Evolutionary conservation across 2,329 filamentous ascomycete species (phyloP).

Genomic region (Stagonosporopsis vannaccii): DNA sequence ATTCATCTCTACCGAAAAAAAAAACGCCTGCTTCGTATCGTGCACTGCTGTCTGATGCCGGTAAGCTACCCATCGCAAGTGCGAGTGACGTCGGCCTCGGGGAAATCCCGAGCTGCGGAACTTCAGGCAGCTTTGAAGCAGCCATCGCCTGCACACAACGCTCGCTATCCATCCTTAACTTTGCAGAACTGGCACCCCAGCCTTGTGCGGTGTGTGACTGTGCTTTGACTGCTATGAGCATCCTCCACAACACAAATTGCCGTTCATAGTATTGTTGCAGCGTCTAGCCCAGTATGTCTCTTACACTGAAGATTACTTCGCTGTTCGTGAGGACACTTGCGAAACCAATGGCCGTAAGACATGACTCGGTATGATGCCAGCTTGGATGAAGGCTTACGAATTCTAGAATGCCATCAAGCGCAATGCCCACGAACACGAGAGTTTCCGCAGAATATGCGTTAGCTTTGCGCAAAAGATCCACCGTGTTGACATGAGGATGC

Average conservation of each 20-base stretch:
- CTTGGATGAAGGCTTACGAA: slow-evolving; percentile 3
- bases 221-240: slow-evolving; percentile 16
- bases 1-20: background rate
- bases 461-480: slow-evolving; percentile 70
- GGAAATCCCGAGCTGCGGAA: slow-evolving; percentile 27
- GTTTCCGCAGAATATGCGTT: slow-evolving; percentile 68
- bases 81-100: slow-evolving; percentile 28
- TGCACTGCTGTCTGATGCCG: background rate
- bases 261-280: slow-evolving; percentile 1
- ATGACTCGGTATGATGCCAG: background rate
- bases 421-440: slow-evolving; percentile 72
- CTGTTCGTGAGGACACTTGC: slow-evolving; percentile 70
- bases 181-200: background rate
- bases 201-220: background rate
- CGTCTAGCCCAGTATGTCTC: slow-evolving; percentile 59
- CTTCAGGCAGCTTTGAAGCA: slow-evolving; percentile 32
- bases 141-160: slow-evolving; percentile 14
- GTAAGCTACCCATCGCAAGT: slow-evolving; percentile 4
- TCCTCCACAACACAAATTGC: slow-evolving; percentile 15
- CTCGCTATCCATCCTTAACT: background rate
- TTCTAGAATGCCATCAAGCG: slow-evolving; percentile 70
- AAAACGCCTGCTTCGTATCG: background rate
- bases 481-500: slow-evolving; percentile 71
- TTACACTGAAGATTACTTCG: slow-evolving; percentile 72
- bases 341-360: slow-evolving; percentile 70